phyloP scores from a whole-genome alignment of 768 basidiomycete species.

The Suillus alpinus region DNA sequence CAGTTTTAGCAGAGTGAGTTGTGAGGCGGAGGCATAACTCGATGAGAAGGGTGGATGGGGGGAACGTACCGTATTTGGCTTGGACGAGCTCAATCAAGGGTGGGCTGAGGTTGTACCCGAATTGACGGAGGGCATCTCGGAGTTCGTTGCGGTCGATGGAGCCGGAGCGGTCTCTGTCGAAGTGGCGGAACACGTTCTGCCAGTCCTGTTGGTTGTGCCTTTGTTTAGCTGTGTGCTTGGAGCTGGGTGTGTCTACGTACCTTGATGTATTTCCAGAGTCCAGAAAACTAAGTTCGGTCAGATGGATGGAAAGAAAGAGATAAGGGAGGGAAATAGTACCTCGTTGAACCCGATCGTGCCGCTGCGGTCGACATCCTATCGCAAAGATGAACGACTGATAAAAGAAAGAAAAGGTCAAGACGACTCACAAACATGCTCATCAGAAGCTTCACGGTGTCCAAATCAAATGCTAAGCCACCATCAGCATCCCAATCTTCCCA shows the following conservation, averaged over 20 bases:
- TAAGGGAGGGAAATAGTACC: slow-evolving; percentile 33
- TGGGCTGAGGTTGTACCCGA: slow-evolving; percentile 78
- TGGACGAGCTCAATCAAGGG: slow-evolving; percentile 62
- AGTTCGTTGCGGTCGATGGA: slow-evolving; percentile 73
- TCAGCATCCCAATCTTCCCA: neutral
- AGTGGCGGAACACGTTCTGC: slow-evolving; percentile 82
- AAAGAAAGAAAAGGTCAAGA: neutral
- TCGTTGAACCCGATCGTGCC: slow-evolving; percentile 82
- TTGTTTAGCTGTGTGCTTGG: neutral
- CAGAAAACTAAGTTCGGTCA: slow-evolving; percentile 49
- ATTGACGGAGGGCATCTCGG: slow-evolving; percentile 63
- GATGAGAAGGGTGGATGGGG: slow-evolving; percentile 2
- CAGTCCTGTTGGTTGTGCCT: slow-evolving; percentile 49
- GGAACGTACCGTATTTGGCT: slow-evolving; percentile 73
- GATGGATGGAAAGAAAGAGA: slow-evolving; percentile 5
- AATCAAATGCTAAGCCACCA: slow-evolving; percentile 60
- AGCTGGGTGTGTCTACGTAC: slow-evolving; percentile 19
- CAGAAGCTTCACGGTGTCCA: slow-evolving; percentile 82
- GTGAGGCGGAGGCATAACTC: neutral
- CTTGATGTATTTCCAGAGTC: slow-evolving; percentile 83
- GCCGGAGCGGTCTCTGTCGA: slow-evolving; percentile 82
- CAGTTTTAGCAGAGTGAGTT: slow-evolving; percentile 32
- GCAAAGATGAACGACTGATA: slow-evolving; percentile 1
- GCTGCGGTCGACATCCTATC: slow-evolving; percentile 64
- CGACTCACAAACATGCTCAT: slow-evolving; percentile 73